phyloP scores from a whole-genome alignment of 805 yeast species.

The Lachancea kluyveri region DNA sequence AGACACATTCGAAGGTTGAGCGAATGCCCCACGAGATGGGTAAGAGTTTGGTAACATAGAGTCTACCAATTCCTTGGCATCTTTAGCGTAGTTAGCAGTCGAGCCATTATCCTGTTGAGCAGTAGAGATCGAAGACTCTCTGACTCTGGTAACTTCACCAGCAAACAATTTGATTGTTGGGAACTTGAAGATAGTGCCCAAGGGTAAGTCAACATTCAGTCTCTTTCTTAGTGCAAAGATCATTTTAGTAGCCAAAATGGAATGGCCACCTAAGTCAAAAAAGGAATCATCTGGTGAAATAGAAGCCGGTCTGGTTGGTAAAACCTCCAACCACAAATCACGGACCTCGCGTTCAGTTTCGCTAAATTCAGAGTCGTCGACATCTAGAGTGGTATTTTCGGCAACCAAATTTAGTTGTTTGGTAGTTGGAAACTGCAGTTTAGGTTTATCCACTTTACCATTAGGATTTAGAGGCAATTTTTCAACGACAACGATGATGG shows the following conservation, averaged over 20 bases:
- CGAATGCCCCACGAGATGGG: slow-evolving; percentile 36
- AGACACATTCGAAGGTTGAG: slow-evolving; percentile 12
- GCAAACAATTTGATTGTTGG: slow-evolving; percentile 85
- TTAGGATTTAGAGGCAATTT: slow-evolving; percentile 93
- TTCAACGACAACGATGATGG: slow-evolving; percentile 80
- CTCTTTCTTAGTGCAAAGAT: slow-evolving; percentile 83
- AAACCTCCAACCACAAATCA: slow-evolving; percentile 77
- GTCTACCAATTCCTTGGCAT: slow-evolving; percentile 53
- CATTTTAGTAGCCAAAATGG: slow-evolving; percentile 94
- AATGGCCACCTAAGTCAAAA: slow-evolving; percentile 97
- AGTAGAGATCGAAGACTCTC: slow-evolving; percentile 24
- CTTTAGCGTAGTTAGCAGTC: slow-evolving; percentile 53
- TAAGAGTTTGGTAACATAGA: slow-evolving; percentile 39
- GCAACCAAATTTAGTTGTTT: slow-evolving; percentile 80
- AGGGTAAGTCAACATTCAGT: slow-evolving; percentile 73
- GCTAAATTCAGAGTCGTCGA: slow-evolving; percentile 49
- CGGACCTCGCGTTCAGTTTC: slow-evolving; percentile 61
- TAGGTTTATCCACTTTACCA: slow-evolving; percentile 97
- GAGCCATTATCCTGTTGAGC: slow-evolving; percentile 29
- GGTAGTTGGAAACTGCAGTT: slow-evolving; percentile 88
- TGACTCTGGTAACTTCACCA: slow-evolving; percentile 54
- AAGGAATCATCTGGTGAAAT: slow-evolving; percentile 78
- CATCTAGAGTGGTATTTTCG: slow-evolving; percentile 36
- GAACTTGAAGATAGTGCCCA: slow-evolving; percentile 82
- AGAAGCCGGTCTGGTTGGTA: slow-evolving; percentile 80